These are phyloP conservation scores for Flaveria bidentis DNA, from an alignment of 129 eudicot genomes.

Conservation along the genomic window DNA sequence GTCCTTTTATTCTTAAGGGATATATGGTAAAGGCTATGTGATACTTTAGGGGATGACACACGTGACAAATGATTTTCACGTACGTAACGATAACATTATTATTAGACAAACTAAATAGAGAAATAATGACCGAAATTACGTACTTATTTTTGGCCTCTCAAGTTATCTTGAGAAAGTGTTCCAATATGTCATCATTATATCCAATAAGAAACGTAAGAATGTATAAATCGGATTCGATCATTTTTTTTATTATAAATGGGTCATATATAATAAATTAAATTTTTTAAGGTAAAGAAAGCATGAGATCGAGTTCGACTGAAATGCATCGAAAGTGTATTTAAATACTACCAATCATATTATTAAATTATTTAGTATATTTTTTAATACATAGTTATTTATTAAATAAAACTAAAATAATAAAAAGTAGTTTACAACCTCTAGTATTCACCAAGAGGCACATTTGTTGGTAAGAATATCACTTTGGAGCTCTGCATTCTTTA, in stretches of 20 bases:
- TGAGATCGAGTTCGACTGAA: not conserved
- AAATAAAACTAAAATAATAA: not conserved
- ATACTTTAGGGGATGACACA: too few relatives aligned
- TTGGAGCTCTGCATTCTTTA: not conserved
- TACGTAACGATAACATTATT: too few relatives aligned
- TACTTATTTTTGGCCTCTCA: not conserved
- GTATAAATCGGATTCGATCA: too few relatives aligned
- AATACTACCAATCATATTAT: not conserved
- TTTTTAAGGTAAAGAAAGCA: not conserved
- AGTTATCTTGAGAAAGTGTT: too few relatives aligned
- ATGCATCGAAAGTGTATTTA: not conserved
- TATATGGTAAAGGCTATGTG: too few relatives aligned
- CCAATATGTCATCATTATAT: too few relatives aligned
- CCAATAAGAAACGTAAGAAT: too few relatives aligned
- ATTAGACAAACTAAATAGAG: too few relatives aligned
- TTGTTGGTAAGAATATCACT: not conserved
- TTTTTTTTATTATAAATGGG: not conserved
- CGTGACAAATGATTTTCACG: too few relatives aligned
- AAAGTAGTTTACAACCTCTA: constrained; percentile 7
- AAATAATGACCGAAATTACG: too few relatives aligned
- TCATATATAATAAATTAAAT: not conserved
- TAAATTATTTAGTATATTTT: not conserved
- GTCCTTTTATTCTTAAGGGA: too few relatives aligned
- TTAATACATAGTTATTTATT: not conserved
- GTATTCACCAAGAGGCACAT: constrained; percentile 11